phyloP scores from a whole-genome alignment of 495 filamentous ascomycete species.

The Clohesyomyces aquaticus region DNA sequence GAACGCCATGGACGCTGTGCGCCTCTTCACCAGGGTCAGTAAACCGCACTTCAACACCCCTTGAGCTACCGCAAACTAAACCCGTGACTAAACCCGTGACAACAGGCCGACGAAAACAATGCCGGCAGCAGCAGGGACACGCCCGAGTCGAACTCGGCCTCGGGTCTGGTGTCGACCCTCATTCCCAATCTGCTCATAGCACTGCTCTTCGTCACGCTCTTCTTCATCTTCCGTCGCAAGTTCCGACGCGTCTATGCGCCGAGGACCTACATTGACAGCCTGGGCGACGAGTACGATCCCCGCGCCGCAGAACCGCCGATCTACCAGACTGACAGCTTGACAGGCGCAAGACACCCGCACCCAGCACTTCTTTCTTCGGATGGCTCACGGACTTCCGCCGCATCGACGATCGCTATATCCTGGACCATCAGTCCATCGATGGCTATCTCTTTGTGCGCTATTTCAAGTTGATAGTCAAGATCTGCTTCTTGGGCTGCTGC shows the following conservation, averaged over 20 bases:
- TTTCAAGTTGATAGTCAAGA: constrained; percentile 48
- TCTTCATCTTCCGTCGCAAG: constrained; percentile 74
- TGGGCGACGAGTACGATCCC: constrained; percentile 60
- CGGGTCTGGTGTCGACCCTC: constrained; percentile 70
- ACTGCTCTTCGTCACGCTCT: constrained; percentile 65
- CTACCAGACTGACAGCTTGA: background rate
- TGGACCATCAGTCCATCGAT: constrained; percentile 89
- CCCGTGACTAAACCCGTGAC: background rate
- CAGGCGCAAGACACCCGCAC: constrained; percentile 54
- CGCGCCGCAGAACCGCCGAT: background rate
- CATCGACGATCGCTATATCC: constrained; percentile 79
- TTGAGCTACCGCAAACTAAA: too few species aligned
- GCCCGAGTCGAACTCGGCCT: constrained; percentile 53
- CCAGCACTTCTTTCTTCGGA: constrained; percentile 66
- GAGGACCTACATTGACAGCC: constrained; percentile 78
- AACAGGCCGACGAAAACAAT: constrained; percentile 11
- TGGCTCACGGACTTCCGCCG: constrained; percentile 79
- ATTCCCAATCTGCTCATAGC: constrained; percentile 70
- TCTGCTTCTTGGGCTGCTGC: constrained; percentile 48
- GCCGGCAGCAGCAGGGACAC: constrained; percentile 22
- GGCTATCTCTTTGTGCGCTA: constrained; percentile 53
- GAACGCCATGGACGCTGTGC: constrained; percentile 13
- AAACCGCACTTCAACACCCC: too few species aligned
- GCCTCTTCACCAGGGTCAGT: constrained; percentile 16
- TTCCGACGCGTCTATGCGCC: constrained; percentile 83